Conservation (phyloP, 2,329 filamentous ascomycete species). For the Parastagonospora nodorum region DNA sequence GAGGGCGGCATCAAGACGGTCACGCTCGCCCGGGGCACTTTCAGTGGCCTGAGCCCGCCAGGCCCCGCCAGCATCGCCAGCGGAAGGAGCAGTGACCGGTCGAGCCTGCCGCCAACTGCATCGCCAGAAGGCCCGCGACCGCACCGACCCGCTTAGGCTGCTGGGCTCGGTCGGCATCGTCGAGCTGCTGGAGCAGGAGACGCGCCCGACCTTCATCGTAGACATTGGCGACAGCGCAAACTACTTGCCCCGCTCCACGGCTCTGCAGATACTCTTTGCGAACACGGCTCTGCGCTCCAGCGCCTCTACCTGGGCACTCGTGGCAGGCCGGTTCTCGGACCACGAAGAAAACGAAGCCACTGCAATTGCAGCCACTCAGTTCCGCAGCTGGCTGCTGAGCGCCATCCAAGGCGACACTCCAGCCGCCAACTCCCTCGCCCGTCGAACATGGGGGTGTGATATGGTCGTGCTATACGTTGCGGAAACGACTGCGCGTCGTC, state of each 20-base stretch:
- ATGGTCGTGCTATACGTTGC: conserved; percentile 74
- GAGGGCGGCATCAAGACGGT: conserved; percentile 58
- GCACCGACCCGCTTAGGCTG: conserved; percentile 58
- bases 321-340: conserved; percentile 54
- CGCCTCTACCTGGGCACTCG: conserved; percentile 59
- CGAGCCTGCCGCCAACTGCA: conserved; percentile 53
- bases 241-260: conserved; percentile 51
- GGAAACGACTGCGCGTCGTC: conserved; percentile 70
- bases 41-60: conserved; percentile 45
- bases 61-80: conserved; percentile 56
- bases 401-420: conserved; percentile 59
- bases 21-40: conserved; percentile 55
- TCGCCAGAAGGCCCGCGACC: conserved; percentile 60
- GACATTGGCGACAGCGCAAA: conserved; percentile 67
- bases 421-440: conserved; percentile 54
- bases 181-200: conserved; percentile 77
- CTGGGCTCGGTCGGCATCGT: conserved; percentile 69
- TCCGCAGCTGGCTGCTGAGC: conserved; percentile 72
- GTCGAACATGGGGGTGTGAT: conserved; percentile 66
- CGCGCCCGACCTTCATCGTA: conserved; percentile 76
- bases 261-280: conserved; percentile 67
- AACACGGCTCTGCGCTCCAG: conserved; percentile 69
- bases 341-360: conserved; percentile 43
- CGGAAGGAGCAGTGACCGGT: conserved; percentile 60
- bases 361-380: conserved; percentile 50